Percentiles rank a stretch among this genome's conserved stretches.
phyloP scores from a whole-genome alignment of 1,284 basidiomycete genomes.

The Rhodotorula sp. region DNA sequence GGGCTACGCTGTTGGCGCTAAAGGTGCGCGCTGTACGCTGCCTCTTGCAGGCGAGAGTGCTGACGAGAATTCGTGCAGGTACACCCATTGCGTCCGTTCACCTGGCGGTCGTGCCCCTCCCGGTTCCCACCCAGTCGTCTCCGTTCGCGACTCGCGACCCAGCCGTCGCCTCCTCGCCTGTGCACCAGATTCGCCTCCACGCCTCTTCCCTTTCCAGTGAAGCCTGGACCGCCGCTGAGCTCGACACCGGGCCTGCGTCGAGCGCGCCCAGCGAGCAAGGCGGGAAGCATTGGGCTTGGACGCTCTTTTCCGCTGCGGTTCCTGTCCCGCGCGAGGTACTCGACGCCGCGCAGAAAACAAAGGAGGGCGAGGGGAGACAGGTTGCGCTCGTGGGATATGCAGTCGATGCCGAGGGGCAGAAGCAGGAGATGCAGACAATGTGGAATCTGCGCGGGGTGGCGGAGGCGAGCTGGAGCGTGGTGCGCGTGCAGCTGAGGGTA shows the following conservation, averaged over 20 bases:
- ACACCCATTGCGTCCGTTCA: slow-evolving; percentile 18
- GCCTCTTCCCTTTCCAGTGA: slow-evolving; percentile 1
- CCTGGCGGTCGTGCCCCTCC: slow-evolving; percentile 13
- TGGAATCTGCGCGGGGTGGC: slow-evolving; percentile 36
- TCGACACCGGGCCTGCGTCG: slow-evolving; percentile 6
- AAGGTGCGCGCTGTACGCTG: slow-evolving; percentile 1
- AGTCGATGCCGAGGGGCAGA: slow-evolving; percentile 18
- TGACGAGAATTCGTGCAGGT: not conserved
- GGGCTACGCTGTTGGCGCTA: slow-evolving; percentile 36
- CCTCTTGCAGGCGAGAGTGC: not conserved
- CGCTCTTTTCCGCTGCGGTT: slow-evolving; percentile 15
- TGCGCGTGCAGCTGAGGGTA: slow-evolving; percentile 5
- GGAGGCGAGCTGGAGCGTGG: slow-evolving; percentile 35
- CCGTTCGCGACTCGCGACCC: not conserved
- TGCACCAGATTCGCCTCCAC: slow-evolving; percentile 20
- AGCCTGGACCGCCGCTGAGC: slow-evolving; percentile 1
- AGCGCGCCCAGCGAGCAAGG: not conserved
- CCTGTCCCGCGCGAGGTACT: not conserved
- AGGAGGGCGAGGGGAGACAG: not conserved
- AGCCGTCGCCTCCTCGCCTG: not conserved
- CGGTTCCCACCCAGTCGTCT: not conserved
- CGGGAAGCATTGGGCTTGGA: slow-evolving; percentile 37
- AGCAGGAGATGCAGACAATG: slow-evolving; percentile 30
- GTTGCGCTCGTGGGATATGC: slow-evolving; percentile 33
- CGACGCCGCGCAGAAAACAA: not conserved